phyloP scores from a whole-genome alignment of 495 filamentous ascomycete genomes.

The Hypoxylon crocopeplum region DNA sequence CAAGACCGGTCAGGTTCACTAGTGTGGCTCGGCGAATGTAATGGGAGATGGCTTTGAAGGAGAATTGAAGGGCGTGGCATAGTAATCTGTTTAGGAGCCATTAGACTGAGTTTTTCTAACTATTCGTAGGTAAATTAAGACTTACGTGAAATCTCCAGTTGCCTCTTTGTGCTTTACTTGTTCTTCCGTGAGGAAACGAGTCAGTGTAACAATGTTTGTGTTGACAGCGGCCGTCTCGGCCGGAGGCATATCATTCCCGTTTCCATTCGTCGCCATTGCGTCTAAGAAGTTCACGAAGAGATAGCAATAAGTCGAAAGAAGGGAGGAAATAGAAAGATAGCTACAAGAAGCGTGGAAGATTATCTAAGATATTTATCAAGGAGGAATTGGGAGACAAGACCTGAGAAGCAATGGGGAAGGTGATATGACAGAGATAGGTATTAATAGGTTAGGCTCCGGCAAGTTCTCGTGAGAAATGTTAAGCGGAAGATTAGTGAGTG shows the following conservation, averaged over 20 bases:
- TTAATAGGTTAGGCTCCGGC: slow-evolving; percentile 22
- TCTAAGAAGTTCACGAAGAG: not conserved
- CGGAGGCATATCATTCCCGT: slow-evolving; percentile 28
- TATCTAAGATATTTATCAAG: slow-evolving; percentile 9
- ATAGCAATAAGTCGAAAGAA: not conserved
- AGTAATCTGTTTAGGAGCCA: slow-evolving; percentile 66
- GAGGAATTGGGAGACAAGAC: slow-evolving; percentile 10
- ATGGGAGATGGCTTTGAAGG: slow-evolving; percentile 99
- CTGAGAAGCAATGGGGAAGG: slow-evolving; percentile 7
- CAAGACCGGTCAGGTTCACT: slow-evolving; percentile 94
- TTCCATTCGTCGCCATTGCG: slow-evolving; percentile 47
- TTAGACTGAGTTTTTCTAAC: slow-evolving; percentile 1
- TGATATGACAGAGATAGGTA: slow-evolving; percentile 1
- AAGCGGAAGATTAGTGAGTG: slow-evolving; percentile 13
- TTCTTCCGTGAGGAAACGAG: slow-evolving; percentile 93
- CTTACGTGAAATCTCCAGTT: slow-evolving; percentile 97
- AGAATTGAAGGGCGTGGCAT: slow-evolving; percentile 97
- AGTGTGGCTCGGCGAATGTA: slow-evolving; percentile 98
- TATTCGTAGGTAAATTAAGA: slow-evolving; percentile 6
- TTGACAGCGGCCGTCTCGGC: slow-evolving; percentile 80
- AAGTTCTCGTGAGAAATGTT: slow-evolving; percentile 28
- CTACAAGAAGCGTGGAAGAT: not conserved
- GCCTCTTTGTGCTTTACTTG: slow-evolving; percentile 92
- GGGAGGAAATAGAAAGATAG: not conserved
- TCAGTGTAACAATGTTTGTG: slow-evolving; percentile 94